Percentiles rank a stretch among this genome's conserved stretches.
Evolutionary conservation across 1,284 basidiomycete genomes (phyloP).

Genomic region (Moesziomyces sp.): DNA sequence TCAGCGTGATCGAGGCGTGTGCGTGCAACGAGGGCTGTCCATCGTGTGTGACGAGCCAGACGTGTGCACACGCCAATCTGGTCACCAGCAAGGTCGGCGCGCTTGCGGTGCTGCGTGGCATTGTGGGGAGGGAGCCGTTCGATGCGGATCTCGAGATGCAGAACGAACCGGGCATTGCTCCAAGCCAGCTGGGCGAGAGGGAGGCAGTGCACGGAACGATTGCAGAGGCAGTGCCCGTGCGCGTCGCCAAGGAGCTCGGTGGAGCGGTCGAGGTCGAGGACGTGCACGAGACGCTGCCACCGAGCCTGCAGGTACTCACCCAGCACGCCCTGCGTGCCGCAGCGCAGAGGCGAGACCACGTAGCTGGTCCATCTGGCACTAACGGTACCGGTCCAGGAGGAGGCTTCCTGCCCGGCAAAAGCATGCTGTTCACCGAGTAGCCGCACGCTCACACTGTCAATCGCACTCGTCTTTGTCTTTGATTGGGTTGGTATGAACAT

Average conservation of each 20-base stretch:
- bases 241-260: constrained; percentile 34
- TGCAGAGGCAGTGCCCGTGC: constrained; percentile 44
- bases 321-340: constrained; percentile 27
- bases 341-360: constrained; percentile 12
- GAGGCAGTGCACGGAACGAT: constrained; percentile 40
- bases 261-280: constrained; percentile 41
- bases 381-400: constrained; percentile 38
- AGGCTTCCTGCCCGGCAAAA: constrained; percentile 41
- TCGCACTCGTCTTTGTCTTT: not conserved
- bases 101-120: constrained; percentile 59
- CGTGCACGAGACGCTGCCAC: constrained; percentile 45
- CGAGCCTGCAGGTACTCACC: constrained; percentile 32
- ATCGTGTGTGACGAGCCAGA: constrained; percentile 73
- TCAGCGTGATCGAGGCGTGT: constrained; percentile 76
- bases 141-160: constrained; percentile 52
- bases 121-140: constrained; percentile 60
- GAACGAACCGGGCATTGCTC: constrained; percentile 54
- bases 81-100: constrained; percentile 66
- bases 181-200: constrained; percentile 25
- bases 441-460: not conserved
- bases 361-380: constrained; percentile 13
- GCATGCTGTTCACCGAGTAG: constrained; percentile 45
- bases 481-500: too few species aligned
- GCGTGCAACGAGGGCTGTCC: constrained; percentile 79
- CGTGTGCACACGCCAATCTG: constrained; percentile 55